These are phyloP conservation scores for Penicillium palitans DNA, from an alignment of 2,329 filamentous ascomycete genomes.

Conservation along the genomic window DNA sequence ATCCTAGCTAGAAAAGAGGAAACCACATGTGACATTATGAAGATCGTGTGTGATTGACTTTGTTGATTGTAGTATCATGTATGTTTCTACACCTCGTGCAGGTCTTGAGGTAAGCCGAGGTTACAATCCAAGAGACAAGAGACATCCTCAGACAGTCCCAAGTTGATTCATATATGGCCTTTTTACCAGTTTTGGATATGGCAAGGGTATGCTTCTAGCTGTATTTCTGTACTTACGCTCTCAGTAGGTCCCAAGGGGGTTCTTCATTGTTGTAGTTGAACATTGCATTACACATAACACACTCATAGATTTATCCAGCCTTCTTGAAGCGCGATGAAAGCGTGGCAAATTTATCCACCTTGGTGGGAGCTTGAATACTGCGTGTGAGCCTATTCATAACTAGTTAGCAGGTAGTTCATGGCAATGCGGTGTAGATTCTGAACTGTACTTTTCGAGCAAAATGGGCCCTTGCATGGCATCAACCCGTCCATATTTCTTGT, in stretches of 20 bases:
- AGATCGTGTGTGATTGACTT: neutral
- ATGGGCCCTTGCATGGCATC: constrained; percentile 86
- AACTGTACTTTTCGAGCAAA: constrained; percentile 80
- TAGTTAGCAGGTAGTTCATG: constrained; percentile 18
- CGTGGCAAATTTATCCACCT: constrained; percentile 66
- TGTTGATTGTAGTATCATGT: neutral
- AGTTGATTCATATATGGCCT: neutral
- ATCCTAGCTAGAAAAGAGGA: neutral
- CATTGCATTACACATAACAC: neutral
- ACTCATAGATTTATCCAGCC: constrained; percentile 34
- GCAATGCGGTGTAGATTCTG: neutral
- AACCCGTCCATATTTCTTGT: constrained; percentile 91
- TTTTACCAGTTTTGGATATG: neutral
- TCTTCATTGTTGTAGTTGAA: constrained; percentile 3
- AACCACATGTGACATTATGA: neutral
- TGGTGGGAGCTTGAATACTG: constrained; percentile 59
- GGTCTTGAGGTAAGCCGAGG: neutral
- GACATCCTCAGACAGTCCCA: neutral
- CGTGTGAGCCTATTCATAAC: constrained; percentile 59
- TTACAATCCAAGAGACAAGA: neutral
- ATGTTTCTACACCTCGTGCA: neutral
- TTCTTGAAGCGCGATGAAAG: constrained; percentile 76
- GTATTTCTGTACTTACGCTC: neutral
- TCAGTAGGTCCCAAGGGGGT: neutral
- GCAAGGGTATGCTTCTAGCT: neutral